Conservation (phyloP, 352 stramenopile species). For the Thraustochytrium striatum region DNA sequence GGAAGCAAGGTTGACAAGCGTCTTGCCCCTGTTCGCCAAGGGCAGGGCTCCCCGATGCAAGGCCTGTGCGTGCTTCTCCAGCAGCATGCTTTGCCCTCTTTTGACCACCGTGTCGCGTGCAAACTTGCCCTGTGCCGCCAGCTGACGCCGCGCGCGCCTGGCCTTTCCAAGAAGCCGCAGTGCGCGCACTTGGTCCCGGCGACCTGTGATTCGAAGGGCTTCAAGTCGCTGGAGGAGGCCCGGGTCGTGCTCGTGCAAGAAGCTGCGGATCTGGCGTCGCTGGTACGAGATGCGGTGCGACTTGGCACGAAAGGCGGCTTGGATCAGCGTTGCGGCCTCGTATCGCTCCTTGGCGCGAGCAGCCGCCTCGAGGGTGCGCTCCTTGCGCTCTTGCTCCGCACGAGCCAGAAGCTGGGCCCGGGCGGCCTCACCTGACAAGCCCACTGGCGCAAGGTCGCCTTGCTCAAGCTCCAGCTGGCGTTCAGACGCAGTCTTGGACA, state of each 20-base stretch:
- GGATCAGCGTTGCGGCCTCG: no score
- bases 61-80: not conserved
- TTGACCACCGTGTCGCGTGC: not conserved
- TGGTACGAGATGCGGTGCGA: not conserved
- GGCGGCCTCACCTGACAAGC: no score
- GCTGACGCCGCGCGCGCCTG: not conserved
- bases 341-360: no score
- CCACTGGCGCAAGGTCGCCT: no score
- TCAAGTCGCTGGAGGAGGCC: not conserved
- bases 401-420: no score
- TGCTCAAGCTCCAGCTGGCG: no score
- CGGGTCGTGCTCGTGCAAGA: not conserved
- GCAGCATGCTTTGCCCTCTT: not conserved
- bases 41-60: not conserved
- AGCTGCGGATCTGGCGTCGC: not conserved
- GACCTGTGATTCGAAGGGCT: not conserved
- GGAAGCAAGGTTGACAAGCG: not conserved
- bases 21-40: no score
- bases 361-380: no score
- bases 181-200: not conserved
- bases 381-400: no score
- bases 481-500: no score
- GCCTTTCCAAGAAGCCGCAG: not conserved
- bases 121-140: not conserved
- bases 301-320: not conserved